phyloP scores from a whole-genome alignment of 2,329 filamentous ascomycete species.

The Diaporthe vaccinii region DNA sequence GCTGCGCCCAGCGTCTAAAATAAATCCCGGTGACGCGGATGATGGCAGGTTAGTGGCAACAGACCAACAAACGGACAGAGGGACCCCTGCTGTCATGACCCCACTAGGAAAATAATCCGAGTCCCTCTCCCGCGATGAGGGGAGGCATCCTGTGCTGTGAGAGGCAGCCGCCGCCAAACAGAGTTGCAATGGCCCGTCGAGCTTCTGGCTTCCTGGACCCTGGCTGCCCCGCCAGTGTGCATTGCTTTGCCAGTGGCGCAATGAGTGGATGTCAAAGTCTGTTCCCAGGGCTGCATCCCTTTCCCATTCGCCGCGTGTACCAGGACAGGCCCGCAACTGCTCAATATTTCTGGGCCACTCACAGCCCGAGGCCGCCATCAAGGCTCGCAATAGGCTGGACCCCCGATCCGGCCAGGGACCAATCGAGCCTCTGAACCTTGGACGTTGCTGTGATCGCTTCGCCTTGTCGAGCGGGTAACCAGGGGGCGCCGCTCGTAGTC shows the following conservation, averaged over 20 bases:
- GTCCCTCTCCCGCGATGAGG: not conserved
- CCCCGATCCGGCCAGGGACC: constrained; percentile 30
- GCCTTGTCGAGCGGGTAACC: constrained; percentile 37
- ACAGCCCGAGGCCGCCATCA: constrained; percentile 16
- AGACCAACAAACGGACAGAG: not conserved
- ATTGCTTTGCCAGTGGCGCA: constrained; percentile 23
- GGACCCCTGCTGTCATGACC: not conserved
- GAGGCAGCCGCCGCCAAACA: constrained; percentile 19
- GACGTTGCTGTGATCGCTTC: constrained; percentile 33
- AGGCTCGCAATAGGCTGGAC: constrained; percentile 38
- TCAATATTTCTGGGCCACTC: constrained; percentile 31
- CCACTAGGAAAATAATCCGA: constrained; percentile 22
- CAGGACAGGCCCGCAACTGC: not conserved
- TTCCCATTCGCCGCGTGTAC: constrained; percentile 29
- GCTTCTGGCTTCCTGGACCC: constrained; percentile 25
- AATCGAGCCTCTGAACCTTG: constrained; percentile 37
- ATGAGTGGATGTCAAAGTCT: constrained; percentile 17
- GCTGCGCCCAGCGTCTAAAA: constrained; percentile 16
- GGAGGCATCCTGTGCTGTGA: constrained; percentile 7
- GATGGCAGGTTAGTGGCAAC: constrained; percentile 7
- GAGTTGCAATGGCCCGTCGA: not conserved
- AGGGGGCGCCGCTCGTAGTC: constrained; percentile 23
- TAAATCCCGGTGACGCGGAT: constrained; percentile 12
- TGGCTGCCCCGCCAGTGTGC: constrained; percentile 15
- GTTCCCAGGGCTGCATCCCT: constrained; percentile 5